Evolutionary conservation across 371 early-diverging fungal genomes (phyloP).

Genomic region (Coemansia sp.): DNA sequence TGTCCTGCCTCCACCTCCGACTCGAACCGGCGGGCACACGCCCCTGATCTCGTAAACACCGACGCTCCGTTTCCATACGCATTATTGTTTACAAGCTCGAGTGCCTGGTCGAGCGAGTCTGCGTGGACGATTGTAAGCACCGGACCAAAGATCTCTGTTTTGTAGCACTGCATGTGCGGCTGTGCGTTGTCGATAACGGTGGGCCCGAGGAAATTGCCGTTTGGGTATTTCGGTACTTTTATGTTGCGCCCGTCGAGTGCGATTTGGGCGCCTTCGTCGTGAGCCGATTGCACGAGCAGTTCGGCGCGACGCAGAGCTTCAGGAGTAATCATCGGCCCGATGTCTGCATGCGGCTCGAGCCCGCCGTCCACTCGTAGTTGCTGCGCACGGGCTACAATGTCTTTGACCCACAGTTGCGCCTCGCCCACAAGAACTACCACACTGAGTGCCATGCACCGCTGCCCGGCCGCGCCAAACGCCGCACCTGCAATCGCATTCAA

Average conservation of each 20-base stretch:
- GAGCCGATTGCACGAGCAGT: constrained; percentile 76
- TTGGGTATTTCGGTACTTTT: constrained; percentile 67
- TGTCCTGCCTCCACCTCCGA: constrained; percentile 92
- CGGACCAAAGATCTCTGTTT: constrained; percentile 96
- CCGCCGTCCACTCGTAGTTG: constrained; percentile 85
- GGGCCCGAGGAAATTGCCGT: constrained; percentile 95
- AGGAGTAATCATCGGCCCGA: constrained; percentile 88
- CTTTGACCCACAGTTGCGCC: constrained; percentile 83
- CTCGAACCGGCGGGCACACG: constrained; percentile 85
- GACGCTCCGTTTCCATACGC: constrained; percentile 96
- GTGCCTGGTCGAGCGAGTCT: constrained; percentile 89
- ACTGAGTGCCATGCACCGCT: constrained; percentile 93
- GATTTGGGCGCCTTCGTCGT: constrained; percentile 87
- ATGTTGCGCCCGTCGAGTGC: constrained; percentile 88
- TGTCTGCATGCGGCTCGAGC: constrained; percentile 81
- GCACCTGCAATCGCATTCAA: constrained; percentile 91
- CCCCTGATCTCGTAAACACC: constrained; percentile 90
- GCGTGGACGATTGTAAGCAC: constrained; percentile 82
- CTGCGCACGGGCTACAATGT: constrained; percentile 83
- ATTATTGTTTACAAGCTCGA: constrained; percentile 87
- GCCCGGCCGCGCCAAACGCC: constrained; percentile 97
- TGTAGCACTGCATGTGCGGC: constrained; percentile 88
- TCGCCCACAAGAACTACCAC: constrained; percentile 91
- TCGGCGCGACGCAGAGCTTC: constrained; percentile 81
- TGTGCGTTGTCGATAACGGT: constrained; percentile 82